Evolutionary conservation across 2,329 filamentous ascomycete species (phyloP).

Genomic region (Rhinocladiella similis): DNA sequence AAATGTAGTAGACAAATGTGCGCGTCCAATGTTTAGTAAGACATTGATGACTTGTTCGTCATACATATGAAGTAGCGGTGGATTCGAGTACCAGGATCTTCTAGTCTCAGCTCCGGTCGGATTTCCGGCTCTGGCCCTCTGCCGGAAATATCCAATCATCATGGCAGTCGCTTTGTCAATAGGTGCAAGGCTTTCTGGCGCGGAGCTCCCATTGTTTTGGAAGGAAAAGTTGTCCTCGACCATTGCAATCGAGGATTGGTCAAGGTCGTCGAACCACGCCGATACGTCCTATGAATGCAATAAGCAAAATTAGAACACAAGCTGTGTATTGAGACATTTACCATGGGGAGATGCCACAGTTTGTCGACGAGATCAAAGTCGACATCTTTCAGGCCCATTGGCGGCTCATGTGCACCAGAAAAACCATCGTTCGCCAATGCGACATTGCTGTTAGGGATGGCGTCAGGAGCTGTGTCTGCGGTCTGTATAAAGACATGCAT

Average conservation of each 20-base stretch:
- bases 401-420: too few species aligned
- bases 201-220: constrained; percentile 6
- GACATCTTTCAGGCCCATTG: too few species aligned
- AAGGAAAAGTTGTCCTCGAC: constrained; percentile 5
- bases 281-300: constrained; percentile 10
- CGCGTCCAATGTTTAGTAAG: constrained; percentile 1
- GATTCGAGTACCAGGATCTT: constrained; percentile 14
- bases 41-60: constrained; percentile 9
- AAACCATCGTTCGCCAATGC: too few species aligned
- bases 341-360: too few species aligned
- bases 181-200: too few species aligned
- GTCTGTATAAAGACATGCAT: too few species aligned
- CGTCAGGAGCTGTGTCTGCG: too few species aligned
- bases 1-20: constrained; percentile 11
- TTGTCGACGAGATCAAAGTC: too few species aligned
- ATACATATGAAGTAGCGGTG: constrained; percentile 9
- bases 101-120: constrained; percentile 8
- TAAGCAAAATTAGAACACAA: too few species aligned
- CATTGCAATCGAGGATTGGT: constrained; percentile 4
- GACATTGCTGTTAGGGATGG: too few species aligned
- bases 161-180: constrained; percentile 8
- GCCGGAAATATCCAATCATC: constrained; percentile 19
- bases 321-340: not conserved
- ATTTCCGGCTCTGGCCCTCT: constrained; percentile 9
- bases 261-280: constrained; percentile 14